A percentile compares a stretch with the other conserved stretches of the same genome.
Conservation (phyloP, 192 early-diverging fungal genomes). For the Endogone sp. region DNA sequence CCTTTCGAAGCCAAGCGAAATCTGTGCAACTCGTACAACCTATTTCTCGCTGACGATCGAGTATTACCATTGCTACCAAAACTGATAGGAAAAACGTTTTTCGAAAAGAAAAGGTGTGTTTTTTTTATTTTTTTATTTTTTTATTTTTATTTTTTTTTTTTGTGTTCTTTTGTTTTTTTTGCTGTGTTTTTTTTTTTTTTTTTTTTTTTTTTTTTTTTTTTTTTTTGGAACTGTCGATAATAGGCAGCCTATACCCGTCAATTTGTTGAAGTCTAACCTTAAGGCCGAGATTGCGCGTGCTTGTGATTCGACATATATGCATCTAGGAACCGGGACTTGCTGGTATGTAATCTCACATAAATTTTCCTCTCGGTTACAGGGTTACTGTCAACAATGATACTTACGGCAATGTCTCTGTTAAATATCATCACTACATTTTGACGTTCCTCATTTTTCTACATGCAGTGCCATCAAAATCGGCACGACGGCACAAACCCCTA, state of each 20-base stretch:
- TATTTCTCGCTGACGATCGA: slow-evolving; percentile 88
- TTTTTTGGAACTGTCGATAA: not conserved
- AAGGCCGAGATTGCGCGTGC: slow-evolving; percentile 58
- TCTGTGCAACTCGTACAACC: slow-evolving; percentile 69
- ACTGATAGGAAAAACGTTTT: slow-evolving; percentile 81
- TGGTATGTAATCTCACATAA: slow-evolving; percentile 38
- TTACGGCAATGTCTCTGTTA: not conserved
- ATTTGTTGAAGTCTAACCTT: slow-evolving; percentile 54
- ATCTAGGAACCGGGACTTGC: slow-evolving; percentile 55
- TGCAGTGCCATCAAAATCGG: slow-evolving; percentile 74
- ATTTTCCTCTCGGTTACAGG: no score
- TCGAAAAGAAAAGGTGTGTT: slow-evolving; percentile 75
- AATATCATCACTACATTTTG: slow-evolving; percentile 1
- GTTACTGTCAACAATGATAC: not conserved
- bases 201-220: not conserved
- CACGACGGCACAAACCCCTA: slow-evolving; percentile 47
- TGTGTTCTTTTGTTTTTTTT: not conserved
- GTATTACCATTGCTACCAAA: slow-evolving; percentile 72
- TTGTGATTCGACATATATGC: slow-evolving; percentile 59
- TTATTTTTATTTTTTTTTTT: slow-evolving; percentile 14
- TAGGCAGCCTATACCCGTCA: slow-evolving; percentile 71
- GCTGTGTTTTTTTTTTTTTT: not conserved
- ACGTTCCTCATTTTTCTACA: slow-evolving; percentile 6
- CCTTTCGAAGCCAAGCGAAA: slow-evolving; percentile 77
- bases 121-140: slow-evolving; percentile 15